Evolutionary conservation across 305 asterid genomes (phyloP).

Genomic region (Nicotiana rustica): DNA sequence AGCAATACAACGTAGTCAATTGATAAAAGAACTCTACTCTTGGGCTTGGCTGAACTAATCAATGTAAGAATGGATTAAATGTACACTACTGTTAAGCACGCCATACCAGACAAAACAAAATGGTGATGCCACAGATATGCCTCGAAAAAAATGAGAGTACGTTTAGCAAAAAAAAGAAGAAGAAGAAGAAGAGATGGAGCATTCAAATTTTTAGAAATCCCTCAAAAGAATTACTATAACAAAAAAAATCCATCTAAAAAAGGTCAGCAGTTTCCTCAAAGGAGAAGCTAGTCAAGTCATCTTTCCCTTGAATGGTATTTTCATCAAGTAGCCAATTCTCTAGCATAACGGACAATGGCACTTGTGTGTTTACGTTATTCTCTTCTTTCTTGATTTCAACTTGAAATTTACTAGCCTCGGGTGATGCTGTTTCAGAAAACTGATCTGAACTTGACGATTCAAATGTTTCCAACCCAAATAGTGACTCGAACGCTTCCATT

Average conservation of each 20-base stretch:
- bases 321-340: constrained; percentile 80
- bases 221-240: background rate
- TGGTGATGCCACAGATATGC: background rate
- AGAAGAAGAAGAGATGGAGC: background rate
- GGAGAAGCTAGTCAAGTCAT: constrained; percentile 32
- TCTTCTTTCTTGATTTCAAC: constrained; percentile 33
- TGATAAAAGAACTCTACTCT: background rate
- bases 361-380: background rate
- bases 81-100: background rate
- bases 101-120: constrained; percentile 14
- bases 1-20: background rate
- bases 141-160: background rate
- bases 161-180: background rate
- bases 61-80: background rate
- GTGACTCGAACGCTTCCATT: constrained; percentile 53
- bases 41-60: background rate
- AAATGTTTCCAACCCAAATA: constrained; percentile 63
- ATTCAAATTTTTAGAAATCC: constrained; percentile 7
- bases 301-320: constrained; percentile 21
- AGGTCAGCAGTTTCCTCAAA: constrained; percentile 44
- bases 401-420: constrained; percentile 45
- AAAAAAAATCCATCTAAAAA: constrained; percentile 42
- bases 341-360: constrained; percentile 53
- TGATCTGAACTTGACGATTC: constrained; percentile 53
- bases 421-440: constrained; percentile 59